phyloP scores from a whole-genome alignment of 192 early-diverging fungal species.

The Entrophospora sp. region DNA sequence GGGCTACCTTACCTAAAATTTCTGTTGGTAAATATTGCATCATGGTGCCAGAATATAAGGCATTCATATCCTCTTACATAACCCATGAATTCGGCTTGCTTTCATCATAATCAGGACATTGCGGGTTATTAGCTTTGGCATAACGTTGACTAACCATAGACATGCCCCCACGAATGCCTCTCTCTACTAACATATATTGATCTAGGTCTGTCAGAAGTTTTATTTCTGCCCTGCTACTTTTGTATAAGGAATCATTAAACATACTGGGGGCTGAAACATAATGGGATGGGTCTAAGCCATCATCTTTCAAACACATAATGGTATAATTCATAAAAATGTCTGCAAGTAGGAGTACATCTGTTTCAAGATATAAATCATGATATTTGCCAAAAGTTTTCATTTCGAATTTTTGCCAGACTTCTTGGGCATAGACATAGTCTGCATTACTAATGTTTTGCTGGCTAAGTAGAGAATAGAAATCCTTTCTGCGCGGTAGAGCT shows the following conservation, averaged over 20 bases:
- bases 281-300: background rate
- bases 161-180: background rate
- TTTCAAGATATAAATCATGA: no score
- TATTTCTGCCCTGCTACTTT: background rate
- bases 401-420: no score
- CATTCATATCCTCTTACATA: conserved; percentile 7
- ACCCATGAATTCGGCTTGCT: background rate
- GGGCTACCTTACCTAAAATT: conserved; percentile 1
- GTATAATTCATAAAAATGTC: no score
- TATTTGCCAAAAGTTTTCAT: conserved; percentile 2
- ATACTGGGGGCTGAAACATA: background rate
- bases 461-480: conserved; percentile 1
- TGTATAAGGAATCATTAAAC: no score
- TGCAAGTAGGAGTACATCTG: no score
- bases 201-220: background rate
- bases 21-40: conserved; percentile 5
- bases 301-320: no score
- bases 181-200: background rate
- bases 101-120: no score
- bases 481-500: conserved; percentile 5
- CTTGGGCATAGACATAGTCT: background rate
- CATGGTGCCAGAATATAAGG: conserved; percentile 1
- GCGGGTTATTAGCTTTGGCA: no score
- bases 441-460: conserved; percentile 11
- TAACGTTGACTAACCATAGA: no score